Base-by-base conservation (phyloP, 2,329 filamentous ascomycete genomes). In the Ophiocordyceps robertsii region DNA sequence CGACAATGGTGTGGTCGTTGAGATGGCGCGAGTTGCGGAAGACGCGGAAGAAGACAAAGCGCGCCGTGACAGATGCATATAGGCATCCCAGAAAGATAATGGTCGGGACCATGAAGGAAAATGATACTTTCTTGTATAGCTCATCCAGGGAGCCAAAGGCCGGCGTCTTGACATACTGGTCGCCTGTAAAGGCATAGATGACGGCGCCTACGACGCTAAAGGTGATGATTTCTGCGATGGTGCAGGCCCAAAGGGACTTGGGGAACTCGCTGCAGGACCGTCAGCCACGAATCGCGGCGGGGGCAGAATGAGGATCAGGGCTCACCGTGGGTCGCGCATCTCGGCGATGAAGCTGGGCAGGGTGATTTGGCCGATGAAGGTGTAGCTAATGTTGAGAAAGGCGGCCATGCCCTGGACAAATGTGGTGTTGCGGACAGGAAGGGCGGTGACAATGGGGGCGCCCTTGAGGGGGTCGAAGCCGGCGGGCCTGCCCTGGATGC, bases 41-140 rank as follows among this genome's bases (percentile, higher is more conserved):
- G 16, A 92, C 57, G 48, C 86, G 84, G 74, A 95, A 93, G 67
- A 95, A 94, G 54, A 95, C 68, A 65, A 95, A 95, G 29, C 89
- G 82, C 1, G 84, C 83, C 4, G 86, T 89, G 2, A 95, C 86
- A 0, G 85, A 92, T 13, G 89, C 88, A 58, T 95, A 95, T 16
- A 95, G 64, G 1, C 93, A 86, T 8, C 89, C 89, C 5, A 95
- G 65, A 67, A 95, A 95, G 56, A 95, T 87, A 49, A 95, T 73
- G 0, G 89, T 95, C 0, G 89, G 89, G 29, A 95, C 83, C 88
- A 95, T 95, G 67, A 95, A 94, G 12, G 83, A 88, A 63, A 94
- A 95, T 0, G 85, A 76, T 2, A 92, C 73, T 67, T 95, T 95
- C 66, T 92, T 88, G 66, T 82, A 92, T 2, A 82, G 69, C 38